Percentiles rank a stretch among this genome's conserved stretches.
These are phyloP conservation scores for Cutaneotrichosporon sp. DNA, from an alignment of 1,284 basidiomycete species.

Conservation along the genomic window DNA sequence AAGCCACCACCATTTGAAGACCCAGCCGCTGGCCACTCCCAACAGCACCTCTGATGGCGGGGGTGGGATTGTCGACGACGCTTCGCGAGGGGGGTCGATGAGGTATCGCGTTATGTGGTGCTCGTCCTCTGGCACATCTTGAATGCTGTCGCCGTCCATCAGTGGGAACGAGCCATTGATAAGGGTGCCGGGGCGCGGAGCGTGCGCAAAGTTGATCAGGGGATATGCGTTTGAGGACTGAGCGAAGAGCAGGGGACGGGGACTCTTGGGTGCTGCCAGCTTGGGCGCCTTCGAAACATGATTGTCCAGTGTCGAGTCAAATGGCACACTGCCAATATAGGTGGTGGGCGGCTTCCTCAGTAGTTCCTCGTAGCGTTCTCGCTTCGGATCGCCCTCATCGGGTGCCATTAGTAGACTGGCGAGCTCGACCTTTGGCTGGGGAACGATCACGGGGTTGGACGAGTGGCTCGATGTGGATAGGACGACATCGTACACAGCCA, in stretches of 20 bases:
- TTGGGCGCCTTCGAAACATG: slow-evolving; percentile 4
- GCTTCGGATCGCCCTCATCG: slow-evolving; percentile 6
- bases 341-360: slow-evolving; percentile 37
- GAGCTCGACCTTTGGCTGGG: slow-evolving; percentile 49
- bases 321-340: slow-evolving; percentile 45
- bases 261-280: slow-evolving; percentile 6
- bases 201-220: slow-evolving; percentile 40
- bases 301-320: slow-evolving; percentile 20
- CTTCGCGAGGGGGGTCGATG: slow-evolving; percentile 42
- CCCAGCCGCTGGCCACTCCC: background rate
- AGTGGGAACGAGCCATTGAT: slow-evolving; percentile 47
- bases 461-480: slow-evolving; percentile 38
- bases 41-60: slow-evolving; percentile 9
- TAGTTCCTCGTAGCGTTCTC: slow-evolving; percentile 16
- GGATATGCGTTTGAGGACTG: slow-evolving; percentile 50
- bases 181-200: slow-evolving; percentile 39
- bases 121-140: slow-evolving; percentile 37
- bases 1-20: slow-evolving; percentile 11
- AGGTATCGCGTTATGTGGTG: slow-evolving; percentile 24
- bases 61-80: background rate
- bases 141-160: slow-evolving; percentile 36
- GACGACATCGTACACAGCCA: slow-evolving; percentile 52
- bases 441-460: slow-evolving; percentile 49
- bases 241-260: slow-evolving; percentile 41
- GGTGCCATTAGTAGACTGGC: slow-evolving; percentile 29